A percentile compares a stretch with the other conserved stretches of the same genome.
Conservation (phyloP, 768 basidiomycete genomes). For the Nidularia pulvinata region DNA sequence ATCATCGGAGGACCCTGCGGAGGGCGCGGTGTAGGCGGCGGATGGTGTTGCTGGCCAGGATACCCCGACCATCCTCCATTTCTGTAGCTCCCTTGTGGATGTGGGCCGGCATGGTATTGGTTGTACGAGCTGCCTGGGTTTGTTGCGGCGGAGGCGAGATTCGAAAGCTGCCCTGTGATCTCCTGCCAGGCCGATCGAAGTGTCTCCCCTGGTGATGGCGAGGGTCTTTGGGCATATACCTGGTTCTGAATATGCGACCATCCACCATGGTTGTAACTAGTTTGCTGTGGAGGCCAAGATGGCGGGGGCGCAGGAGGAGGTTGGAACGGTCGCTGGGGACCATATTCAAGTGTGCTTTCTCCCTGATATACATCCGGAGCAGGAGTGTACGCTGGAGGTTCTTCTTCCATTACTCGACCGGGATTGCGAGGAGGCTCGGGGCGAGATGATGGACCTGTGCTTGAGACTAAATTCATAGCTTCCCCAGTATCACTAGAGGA, state of each 20-base stretch:
- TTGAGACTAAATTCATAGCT: not conserved
- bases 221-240: not conserved
- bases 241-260: not conserved
- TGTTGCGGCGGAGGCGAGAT: not conserved
- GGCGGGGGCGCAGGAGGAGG: not conserved
- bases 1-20: not conserved
- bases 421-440: not conserved
- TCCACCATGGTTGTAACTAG: not conserved
- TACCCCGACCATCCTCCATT: not conserved
- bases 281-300: not conserved
- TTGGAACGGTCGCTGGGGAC: conserved; percentile 1
- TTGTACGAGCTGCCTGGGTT: not conserved
- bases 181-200: not conserved
- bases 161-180: not conserved
- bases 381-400: conserved; percentile 2
- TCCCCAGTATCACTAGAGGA: not conserved
- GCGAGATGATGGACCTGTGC: not conserved
- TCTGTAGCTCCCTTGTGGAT: not conserved
- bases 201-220: not conserved
- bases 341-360: not conserved
- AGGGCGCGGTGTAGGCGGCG: not conserved
- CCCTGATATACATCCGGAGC: not conserved
- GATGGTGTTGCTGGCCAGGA: conserved; percentile 1
- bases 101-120: not conserved
- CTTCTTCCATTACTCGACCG: conserved; percentile 2